Conservation (phyloP, 345 rosid genomes). For the Melaleuca quinquenervia region DNA sequence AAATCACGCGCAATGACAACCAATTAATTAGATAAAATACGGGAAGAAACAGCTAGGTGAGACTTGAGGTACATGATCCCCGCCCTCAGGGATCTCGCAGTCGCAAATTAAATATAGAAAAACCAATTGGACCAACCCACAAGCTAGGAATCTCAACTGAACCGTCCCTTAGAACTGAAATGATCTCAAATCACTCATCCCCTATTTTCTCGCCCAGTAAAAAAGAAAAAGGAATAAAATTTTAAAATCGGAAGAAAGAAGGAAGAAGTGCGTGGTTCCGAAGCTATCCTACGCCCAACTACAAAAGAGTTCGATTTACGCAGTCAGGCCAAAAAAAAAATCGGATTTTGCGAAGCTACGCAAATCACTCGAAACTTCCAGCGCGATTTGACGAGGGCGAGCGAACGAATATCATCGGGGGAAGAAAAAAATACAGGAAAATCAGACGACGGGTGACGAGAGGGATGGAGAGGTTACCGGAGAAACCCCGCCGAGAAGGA, state of each 20-base stretch:
- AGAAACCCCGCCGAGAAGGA: neutral
- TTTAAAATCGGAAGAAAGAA: neutral
- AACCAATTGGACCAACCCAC: neutral
- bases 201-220: neutral
- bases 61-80: neutral
- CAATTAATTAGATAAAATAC: neutral
- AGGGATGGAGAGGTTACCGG: neutral
- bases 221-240: neutral
- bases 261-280: neutral
- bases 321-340: neutral
- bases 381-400: neutral
- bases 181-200: neutral
- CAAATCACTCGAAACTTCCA: neutral
- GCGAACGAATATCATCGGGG: neutral
- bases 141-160: neutral
- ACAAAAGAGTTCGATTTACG: neutral
- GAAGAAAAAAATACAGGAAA: neutral
- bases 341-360: neutral
- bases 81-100: neutral
- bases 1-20: neutral
- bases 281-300: neutral
- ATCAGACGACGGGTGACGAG: neutral
- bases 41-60: neutral
- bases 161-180: neutral
- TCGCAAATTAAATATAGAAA: neutral